Evolutionary conservation across 2,329 filamentous ascomycete genomes (phyloP).

Genomic region (Fusarium tanahbumbuense): DNA sequence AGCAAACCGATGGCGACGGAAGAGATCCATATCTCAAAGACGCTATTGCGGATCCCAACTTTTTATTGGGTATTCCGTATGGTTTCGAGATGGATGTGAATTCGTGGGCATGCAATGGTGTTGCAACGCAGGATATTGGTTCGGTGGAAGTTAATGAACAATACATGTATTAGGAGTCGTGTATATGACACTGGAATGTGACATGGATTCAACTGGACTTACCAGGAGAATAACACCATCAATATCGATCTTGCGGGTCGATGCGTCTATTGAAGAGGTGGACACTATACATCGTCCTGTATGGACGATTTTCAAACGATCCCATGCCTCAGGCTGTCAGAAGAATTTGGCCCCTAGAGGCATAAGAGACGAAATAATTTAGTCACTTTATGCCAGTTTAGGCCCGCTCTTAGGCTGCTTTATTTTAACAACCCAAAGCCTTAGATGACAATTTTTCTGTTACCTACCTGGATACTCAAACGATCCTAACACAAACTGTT

Average conservation of each 20-base stretch:
- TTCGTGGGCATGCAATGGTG: slow-evolving; percentile 36
- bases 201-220: not conserved
- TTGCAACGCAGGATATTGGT: slow-evolving; percentile 29
- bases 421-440: too few relatives aligned
- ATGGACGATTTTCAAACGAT: too few relatives aligned
- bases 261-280: not conserved
- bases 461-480: slow-evolving; percentile 23
- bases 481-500: slow-evolving; percentile 15
- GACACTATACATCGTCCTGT: too few relatives aligned
- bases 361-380: too few relatives aligned
- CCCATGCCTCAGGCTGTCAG: too few relatives aligned
- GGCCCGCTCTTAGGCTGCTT: too few relatives aligned
- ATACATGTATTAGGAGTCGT: slow-evolving; percentile 39
- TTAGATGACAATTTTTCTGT: too few relatives aligned
- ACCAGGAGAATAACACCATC: not conserved
- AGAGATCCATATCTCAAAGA: slow-evolving; percentile 27
- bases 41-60: slow-evolving; percentile 31
- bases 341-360: too few relatives aligned
- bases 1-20: slow-evolving; percentile 21
- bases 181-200: not conserved
- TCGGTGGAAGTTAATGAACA: slow-evolving; percentile 41
- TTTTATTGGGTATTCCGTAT: slow-evolving; percentile 42
- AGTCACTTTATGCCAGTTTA: too few relatives aligned
- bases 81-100: slow-evolving; percentile 37
- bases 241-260: not conserved